Base-by-base conservation (phyloP, 306 rosid genomes). In the Begonia loranthoides region DNA sequence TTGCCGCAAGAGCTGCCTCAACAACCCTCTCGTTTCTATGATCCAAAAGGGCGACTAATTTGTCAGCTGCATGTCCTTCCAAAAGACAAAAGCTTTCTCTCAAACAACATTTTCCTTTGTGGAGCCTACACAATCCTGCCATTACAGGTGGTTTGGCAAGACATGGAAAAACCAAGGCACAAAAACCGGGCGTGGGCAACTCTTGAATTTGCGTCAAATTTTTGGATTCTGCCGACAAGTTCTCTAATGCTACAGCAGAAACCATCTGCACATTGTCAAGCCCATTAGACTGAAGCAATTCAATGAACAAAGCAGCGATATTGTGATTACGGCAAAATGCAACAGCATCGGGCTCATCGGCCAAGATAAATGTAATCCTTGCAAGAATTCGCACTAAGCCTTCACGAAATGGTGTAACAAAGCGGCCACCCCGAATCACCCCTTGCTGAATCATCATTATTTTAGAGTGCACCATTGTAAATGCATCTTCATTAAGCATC, bases 1-100 rank as follows among this genome's bases (percentile, higher is more conserved):
- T 68, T 39, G 96, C 96, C 13, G 99, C 95, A 17, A 92, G 84
- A 45, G 93, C 82, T 19, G 99, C 99, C 81, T 92, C 99, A 7
- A 80, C 88, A 41, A 92, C 99, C 65, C 49, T 76, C 87, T 74
- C 99, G 43, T 78, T 86, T 50, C 84, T 67, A 76, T 92, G 99
- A 66, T 92, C 99, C 28, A 92, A 72, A 13, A 92, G 87, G 52
- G 96, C 96, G 39, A 92, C 86, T 62, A 92, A 44, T 72, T 79
- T 86, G 5, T 45, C 71, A 51, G 83, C 87, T 6, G 90, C 99
- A 52, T 73, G 84, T 50, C 96, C 96, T 62, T 80, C 88, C 38
- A 68, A 60, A 21, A 92, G 94, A 54, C 99, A 86, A 73, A 92
- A 92, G 13, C 80, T 66, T 51, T 86, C 96, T 60, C 56, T 80